Evolutionary conservation across 2,329 filamentous ascomycete genomes (phyloP).

Genomic region (Grosmannia serpens): DNA sequence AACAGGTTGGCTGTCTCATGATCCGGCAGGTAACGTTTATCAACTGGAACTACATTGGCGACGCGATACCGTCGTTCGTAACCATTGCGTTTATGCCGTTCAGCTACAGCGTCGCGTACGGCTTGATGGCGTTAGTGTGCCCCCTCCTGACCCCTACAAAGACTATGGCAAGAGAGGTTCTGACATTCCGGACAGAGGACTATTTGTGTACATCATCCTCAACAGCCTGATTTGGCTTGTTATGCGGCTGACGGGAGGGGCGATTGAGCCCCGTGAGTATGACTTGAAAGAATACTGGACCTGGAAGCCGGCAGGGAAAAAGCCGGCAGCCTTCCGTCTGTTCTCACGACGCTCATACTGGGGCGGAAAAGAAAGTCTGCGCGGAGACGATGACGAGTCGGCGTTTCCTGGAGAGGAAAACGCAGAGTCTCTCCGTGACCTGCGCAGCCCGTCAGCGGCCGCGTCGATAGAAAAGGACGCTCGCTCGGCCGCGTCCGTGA

Average conservation of each 20-base stretch:
- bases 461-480: constrained; percentile 3
- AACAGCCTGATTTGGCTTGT: constrained; percentile 34
- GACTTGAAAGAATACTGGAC: constrained; percentile 46
- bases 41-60: constrained; percentile 68
- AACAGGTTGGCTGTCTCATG: constrained; percentile 63
- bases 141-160: not conserved
- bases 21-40: constrained; percentile 62
- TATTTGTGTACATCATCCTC: constrained; percentile 43
- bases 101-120: constrained; percentile 68
- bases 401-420: constrained; percentile 5
- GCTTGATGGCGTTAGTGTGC: constrained; percentile 53
- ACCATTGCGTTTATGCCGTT: constrained; percentile 68
- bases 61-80: constrained; percentile 64
- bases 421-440: constrained; percentile 5
- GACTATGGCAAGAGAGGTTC: not conserved
- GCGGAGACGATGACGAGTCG: constrained; percentile 6
- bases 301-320: constrained; percentile 35
- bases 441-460: not conserved
- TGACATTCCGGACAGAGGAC: constrained; percentile 23
- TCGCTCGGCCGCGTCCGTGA: not conserved
- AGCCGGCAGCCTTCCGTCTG: constrained; percentile 35
- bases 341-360: constrained; percentile 17
- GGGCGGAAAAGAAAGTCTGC: constrained; percentile 12
- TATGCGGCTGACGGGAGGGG: constrained; percentile 29
- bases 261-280: constrained; percentile 37